phyloP scores from a whole-genome alignment of 306 rosid species.

The Gleditsia sinensis region DNA sequence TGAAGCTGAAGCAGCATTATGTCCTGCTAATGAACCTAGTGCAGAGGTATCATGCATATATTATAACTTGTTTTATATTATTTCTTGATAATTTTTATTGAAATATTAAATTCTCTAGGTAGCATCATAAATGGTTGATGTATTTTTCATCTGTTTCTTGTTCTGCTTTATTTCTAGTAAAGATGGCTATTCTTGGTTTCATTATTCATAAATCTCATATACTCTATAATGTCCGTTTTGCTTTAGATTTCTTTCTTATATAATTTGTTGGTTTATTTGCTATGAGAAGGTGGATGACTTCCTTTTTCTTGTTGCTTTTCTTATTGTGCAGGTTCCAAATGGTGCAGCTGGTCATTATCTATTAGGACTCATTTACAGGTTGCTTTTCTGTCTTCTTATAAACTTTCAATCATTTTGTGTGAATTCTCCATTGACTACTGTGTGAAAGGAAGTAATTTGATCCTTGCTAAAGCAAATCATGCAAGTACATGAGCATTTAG shows the following conservation, averaged over 20 bases:
- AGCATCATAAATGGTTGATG: background rate
- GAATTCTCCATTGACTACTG: constrained; percentile 4
- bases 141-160: background rate
- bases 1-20: constrained; percentile 93
- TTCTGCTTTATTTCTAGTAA: constrained; percentile 1
- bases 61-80: background rate
- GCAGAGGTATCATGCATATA: constrained; percentile 63
- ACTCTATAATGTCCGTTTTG: constrained; percentile 6
- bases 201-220: constrained; percentile 13
- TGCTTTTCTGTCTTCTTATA: constrained; percentile 31
- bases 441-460: constrained; percentile 24
- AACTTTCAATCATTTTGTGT: background rate
- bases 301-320: constrained; percentile 30
- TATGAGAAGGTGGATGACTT: constrained; percentile 32
- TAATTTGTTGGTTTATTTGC: constrained; percentile 14
- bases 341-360: constrained; percentile 99
- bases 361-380: constrained; percentile 95
- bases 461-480: constrained; percentile 10
- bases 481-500: background rate
- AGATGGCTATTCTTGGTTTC: constrained; percentile 22
- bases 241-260: background rate
- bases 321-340: constrained; percentile 78
- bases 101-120: background rate
- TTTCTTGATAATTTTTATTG: background rate
- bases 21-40: constrained; percentile 79